Evolutionary conservation across 179 eudicot genomes (phyloP), one percentile per base, ranked within the genome.

Genomic region (Beta lomatogona): DNA sequence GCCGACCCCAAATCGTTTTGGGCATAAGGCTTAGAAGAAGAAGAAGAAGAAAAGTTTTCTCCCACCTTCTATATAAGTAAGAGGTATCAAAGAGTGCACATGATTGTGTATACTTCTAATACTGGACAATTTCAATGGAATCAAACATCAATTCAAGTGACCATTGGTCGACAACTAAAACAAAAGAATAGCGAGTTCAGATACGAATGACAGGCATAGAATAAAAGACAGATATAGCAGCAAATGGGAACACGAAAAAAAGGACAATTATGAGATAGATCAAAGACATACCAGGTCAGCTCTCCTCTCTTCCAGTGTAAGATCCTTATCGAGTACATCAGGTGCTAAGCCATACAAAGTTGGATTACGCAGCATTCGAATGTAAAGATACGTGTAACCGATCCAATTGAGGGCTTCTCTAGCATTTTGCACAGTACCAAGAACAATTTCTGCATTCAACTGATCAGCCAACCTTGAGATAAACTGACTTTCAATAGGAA

Each of bases 401-500:
- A 96, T 90, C 99, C 99, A 96, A 77, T 88, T 86, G 84, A 90
- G 89, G 22, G 99, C 99, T 87, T 96, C 99, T 80, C 85, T 90
- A 55, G 98, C 98, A 93, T 96, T 96, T 79, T 92, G 97, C 61
- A 94, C 96, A 22, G 98, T 96, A 36, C 99, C 99, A 63, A 96
- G 93, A 83, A 96, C 98, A 79, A 96, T 91, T 86, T 96, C 99
- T 28, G 98, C 98, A 92, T 96, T 96, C 86, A 96, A 84, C 89
- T 94, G 99, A 86, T 96, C 99, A 74, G 99, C 97, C 87, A 95
- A 83, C 83, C 89, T 92, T 50, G 99, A 91, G 44, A 95, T 83
- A 63, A 95, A 92, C 90, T 94, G 98, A 76, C 99, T 95, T 85
- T 94, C 98, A 52, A 95, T 92, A 55, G 99, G 99, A 85, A 95